Percentiles rank a stretch among this genome's conserved stretches.
Conservation (phyloP, 2,329 filamentous ascomycete species). For the Xylaria sp. region DNA sequence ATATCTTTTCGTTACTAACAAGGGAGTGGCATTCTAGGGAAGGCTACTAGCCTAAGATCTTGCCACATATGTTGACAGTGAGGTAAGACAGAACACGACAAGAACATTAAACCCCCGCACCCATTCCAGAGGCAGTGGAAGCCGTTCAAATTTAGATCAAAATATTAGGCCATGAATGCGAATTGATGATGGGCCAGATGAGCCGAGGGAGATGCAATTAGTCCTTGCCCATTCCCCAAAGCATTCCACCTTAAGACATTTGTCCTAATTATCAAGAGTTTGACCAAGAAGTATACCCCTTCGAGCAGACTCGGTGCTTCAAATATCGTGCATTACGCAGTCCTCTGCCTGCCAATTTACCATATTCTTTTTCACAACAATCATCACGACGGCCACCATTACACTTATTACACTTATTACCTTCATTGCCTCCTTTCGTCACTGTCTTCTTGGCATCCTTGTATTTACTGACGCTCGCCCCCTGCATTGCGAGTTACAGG, state of each 20-base stretch:
- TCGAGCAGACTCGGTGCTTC: constrained; percentile 16
- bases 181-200: constrained; percentile 23
- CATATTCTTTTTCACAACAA: not conserved
- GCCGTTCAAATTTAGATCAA: constrained; percentile 16
- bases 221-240: not conserved
- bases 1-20: not conserved
- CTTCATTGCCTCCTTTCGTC: constrained; percentile 12
- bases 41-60: not conserved
- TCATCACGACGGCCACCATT: not conserved
- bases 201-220: constrained; percentile 24
- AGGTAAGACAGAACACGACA: not conserved
- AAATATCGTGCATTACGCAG: constrained; percentile 29
- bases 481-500: not conserved
- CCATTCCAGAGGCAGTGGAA: constrained; percentile 31
- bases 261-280: not conserved
- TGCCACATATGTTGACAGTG: not conserved
- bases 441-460: not conserved
- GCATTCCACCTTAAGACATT: constrained; percentile 29
- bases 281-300: constrained; percentile 17
- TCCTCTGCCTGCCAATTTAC: not conserved
- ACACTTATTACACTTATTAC: constrained; percentile 19
- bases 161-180: constrained; percentile 1
- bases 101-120: constrained; percentile 11
- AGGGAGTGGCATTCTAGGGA: not conserved
- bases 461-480: too few species aligned